Conservation (phyloP, 345 rosid genomes). For the Eucalyptus tenuipes region DNA sequence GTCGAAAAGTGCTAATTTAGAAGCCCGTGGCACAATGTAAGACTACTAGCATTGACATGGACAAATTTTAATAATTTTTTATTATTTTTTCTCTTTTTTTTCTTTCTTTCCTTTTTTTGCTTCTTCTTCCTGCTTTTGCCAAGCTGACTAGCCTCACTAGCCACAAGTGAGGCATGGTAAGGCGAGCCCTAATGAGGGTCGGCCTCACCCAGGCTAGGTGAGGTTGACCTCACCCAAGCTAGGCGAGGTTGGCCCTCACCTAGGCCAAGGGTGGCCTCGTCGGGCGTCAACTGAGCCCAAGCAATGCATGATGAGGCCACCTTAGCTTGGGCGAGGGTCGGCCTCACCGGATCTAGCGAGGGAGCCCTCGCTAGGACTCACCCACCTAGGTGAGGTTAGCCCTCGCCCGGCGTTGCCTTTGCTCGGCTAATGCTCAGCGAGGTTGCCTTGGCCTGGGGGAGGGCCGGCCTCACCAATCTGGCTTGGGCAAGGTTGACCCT, state of each 20-base stretch:
- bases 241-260: rapidly evolving
- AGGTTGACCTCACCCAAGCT: rapidly evolving
- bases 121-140: too few species aligned
- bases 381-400: too few species aligned
- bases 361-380: too few species aligned
- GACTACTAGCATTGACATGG: rapidly evolving
- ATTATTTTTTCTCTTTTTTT: too few species aligned
- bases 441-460: rapidly evolving
- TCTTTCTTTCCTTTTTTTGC: rapidly evolving
- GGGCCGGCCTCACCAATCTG: too few species aligned
- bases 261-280: rapidly evolving
- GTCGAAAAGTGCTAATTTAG: rapidly evolving
- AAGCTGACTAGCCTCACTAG: rapidly evolving
- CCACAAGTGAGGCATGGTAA: rapidly evolving
- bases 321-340: too few species aligned
- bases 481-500: too few species aligned
- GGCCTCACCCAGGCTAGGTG: too few species aligned
- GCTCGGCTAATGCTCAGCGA: too few species aligned
- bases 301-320: too few species aligned
- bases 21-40: rapidly evolving
- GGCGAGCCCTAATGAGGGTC: rapidly evolving
- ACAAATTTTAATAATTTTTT: too few species aligned
- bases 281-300: rapidly evolving
- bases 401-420: rapidly evolving
- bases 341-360: too few species aligned